Evolutionary conservation across 2,329 filamentous ascomycete genomes (phyloP), one percentile per base, ranked within the genome.

Genomic region (Diaporthe citri): DNA sequence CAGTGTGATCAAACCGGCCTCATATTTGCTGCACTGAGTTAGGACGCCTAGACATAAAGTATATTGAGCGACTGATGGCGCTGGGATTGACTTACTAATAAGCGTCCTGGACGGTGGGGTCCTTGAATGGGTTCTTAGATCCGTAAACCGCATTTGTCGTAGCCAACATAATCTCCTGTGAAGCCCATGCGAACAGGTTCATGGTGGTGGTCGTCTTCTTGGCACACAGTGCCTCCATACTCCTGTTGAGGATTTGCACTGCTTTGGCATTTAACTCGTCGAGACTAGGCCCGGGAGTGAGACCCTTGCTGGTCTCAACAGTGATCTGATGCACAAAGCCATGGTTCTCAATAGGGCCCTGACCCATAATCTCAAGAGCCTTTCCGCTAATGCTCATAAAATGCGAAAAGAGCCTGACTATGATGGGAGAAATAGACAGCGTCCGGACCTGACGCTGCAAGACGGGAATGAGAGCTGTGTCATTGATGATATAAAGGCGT

Each of bases 401-500:
- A 28, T 43, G 36, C 12, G 36, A 43, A 43, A 43, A 43, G 20
- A 62, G 22, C n/a, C 36, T 62, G 36, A 62, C 36, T 6, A 62
- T 25, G 22, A 62, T 43, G 6, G 57, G 36, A 15, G 57, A 43
- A 12, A 43, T n/a, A 9, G 57, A 62, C 1, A 62, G 22, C 36
- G 36, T 60, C 12, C 55, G 62, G 55, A 67, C 72, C 46, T 77
- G 71, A 10, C 75, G 48, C 48, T 81, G 78, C 9, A 81, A 8
- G 1, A 31, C 52, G 3, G 79, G 79, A 34, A 82, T 79, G 31
- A 81, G 77, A 17, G 78, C 73, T 0, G 78, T 78, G 4, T 77
- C 74, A 64, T 81, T 80, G 72, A 81, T 75, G 17, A 81, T 64
- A 71, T 81, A 80, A 13, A 80, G 79, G 9, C 79, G 77, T 3